phyloP scores from a whole-genome alignment of 306 rosid species.

The Morella rubra region DNA sequence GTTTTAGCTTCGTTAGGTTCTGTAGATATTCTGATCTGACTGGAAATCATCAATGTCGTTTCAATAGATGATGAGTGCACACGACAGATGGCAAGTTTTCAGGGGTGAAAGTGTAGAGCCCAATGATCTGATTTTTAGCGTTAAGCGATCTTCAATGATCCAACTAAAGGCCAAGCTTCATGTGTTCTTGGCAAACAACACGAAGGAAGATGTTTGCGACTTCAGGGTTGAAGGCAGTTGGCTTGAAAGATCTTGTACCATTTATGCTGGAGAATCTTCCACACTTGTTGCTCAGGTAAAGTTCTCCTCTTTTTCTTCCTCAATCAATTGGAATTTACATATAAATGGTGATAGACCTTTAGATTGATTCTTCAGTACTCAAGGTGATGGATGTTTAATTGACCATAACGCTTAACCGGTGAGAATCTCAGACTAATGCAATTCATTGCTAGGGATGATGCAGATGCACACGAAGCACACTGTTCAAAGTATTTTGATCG shows the following conservation, averaged over 20 bases:
- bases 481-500: slow-evolving; percentile 31
- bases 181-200: too few species aligned
- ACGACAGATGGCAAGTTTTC: slow-evolving; percentile 31
- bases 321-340: neutral
- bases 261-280: slow-evolving; percentile 56
- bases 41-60: neutral
- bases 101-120: slow-evolving; percentile 37
- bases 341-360: too few species aligned
- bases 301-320: neutral
- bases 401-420: too few species aligned
- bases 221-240: slow-evolving; percentile 57
- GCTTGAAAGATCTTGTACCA: slow-evolving; percentile 46
- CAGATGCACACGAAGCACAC: slow-evolving; percentile 56
- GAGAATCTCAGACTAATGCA: neutral
- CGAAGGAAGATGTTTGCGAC: slow-evolving; percentile 53
- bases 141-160: too few species aligned
- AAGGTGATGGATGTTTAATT: too few species aligned
- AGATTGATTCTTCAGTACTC: too few species aligned
- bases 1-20: too few species aligned
- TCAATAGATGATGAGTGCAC: slow-evolving; percentile 26
- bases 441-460: neutral
- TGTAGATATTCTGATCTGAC: too few species aligned
- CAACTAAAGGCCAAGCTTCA: too few species aligned
- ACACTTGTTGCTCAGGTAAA: slow-evolving; percentile 38
- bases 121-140: too few species aligned